phyloP scores from a whole-genome alignment of 768 basidiomycete genomes.

The Boletus rubescentipes region DNA sequence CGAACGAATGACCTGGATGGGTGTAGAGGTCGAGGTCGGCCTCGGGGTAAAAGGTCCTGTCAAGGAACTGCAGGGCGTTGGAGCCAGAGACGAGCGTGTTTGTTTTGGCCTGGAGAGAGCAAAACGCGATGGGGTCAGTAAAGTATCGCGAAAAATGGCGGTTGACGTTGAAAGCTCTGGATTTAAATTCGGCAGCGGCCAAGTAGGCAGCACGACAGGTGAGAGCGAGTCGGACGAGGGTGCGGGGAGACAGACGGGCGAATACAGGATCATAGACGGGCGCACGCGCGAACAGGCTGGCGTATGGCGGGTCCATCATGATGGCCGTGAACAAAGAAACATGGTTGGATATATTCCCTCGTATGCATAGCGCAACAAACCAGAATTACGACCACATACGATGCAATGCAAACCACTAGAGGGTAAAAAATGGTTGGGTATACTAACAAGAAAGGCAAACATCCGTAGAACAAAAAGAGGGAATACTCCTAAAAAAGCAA shows the following conservation, averaged over 20 bases:
- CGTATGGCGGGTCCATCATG: background rate
- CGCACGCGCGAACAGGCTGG: constrained; percentile 10
- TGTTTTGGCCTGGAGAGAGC: constrained; percentile 42
- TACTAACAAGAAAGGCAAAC: constrained; percentile 13
- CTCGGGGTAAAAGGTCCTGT: constrained; percentile 40
- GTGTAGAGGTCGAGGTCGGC: constrained; percentile 56
- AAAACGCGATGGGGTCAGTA: constrained; percentile 38
- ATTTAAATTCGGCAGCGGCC: constrained; percentile 21
- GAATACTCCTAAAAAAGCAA: background rate
- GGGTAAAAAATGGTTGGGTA: constrained; percentile 22
- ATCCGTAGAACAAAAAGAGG: constrained; percentile 1
- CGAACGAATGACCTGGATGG: constrained; percentile 28
- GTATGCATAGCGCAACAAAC: constrained; percentile 25
- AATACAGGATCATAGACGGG: constrained; percentile 26
- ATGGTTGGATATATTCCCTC: constrained; percentile 15
- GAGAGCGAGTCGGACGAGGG: constrained; percentile 23
- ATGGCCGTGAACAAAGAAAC: background rate
- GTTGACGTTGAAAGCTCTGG: constrained; percentile 37
- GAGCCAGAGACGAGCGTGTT: constrained; percentile 54
- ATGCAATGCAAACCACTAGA: constrained; percentile 7
- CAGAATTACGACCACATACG: constrained; percentile 28
- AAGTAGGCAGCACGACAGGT: constrained; percentile 20
- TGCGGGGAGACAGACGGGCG: constrained; percentile 21
- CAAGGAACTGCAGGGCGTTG: constrained; percentile 51
- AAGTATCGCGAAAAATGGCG: constrained; percentile 39